Conservation (phyloP, 192 early-diverging fungal species). For the Neocallimastix lanati region DNA sequence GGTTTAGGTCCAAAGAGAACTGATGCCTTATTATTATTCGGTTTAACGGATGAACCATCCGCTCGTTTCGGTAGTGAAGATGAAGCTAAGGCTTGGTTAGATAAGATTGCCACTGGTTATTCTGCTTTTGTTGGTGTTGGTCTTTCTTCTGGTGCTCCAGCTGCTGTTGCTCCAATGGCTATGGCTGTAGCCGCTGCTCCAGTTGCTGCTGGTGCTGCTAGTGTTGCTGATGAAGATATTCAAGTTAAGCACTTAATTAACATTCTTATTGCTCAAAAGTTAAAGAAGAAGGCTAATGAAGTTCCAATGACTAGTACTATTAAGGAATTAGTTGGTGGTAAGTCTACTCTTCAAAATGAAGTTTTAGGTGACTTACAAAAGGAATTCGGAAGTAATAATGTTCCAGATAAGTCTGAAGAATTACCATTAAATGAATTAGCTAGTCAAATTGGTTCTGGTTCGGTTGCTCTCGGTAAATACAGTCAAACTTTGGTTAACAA, state of each 20-base stretch:
- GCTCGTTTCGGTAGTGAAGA: slow-evolving; percentile 52
- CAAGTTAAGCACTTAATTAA: slow-evolving; percentile 20
- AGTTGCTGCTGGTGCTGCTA: slow-evolving; percentile 53
- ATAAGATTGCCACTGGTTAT: neutral
- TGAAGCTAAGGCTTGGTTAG: slow-evolving; percentile 53
- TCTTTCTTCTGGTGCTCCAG: neutral
- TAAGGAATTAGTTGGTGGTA: slow-evolving; percentile 89
- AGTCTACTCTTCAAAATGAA: slow-evolving; percentile 92
- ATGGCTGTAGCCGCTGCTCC: slow-evolving; percentile 29
- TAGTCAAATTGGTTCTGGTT: slow-evolving; percentile 36
- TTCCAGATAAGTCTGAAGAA: slow-evolving; percentile 84
- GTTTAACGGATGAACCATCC: slow-evolving; percentile 62
- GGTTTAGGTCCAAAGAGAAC: slow-evolving; percentile 58
- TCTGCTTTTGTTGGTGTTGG: neutral
- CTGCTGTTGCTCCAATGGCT: neutral
- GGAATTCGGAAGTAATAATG: slow-evolving; percentile 61
- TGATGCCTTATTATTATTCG: slow-evolving; percentile 56
- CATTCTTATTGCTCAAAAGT: slow-evolving; percentile 73
- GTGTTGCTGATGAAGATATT: slow-evolving; percentile 66
- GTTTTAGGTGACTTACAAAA: slow-evolving; percentile 85
- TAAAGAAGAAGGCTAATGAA: slow-evolving; percentile 62
- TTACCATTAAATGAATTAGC: slow-evolving; percentile 66
- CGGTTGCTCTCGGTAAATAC: slow-evolving; percentile 56
- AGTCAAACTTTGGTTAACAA: slow-evolving; percentile 52
- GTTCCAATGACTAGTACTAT: slow-evolving; percentile 57